These are phyloP conservation scores for Crinitomyces ghanaensis DNA, from an alignment of 805 yeast species.

Conservation along the genomic window DNA sequence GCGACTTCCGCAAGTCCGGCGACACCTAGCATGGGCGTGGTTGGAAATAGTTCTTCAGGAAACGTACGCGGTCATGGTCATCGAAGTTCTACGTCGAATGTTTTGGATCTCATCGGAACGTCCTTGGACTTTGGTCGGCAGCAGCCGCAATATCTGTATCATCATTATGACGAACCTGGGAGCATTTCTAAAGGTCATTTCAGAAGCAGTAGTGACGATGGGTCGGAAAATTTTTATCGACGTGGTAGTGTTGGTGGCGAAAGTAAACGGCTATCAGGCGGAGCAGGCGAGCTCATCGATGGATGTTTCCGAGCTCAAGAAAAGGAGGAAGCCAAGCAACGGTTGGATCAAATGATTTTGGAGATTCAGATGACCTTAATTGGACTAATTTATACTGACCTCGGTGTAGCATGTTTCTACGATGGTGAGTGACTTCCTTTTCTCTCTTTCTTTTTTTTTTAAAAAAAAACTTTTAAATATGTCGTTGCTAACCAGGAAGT, in stretches of 20 bases:
- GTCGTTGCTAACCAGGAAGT: constrained; percentile 18
- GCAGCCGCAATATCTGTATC: no score
- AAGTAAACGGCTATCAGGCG: constrained; percentile 1
- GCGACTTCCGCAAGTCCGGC: neutral
- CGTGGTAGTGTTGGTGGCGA: neutral
- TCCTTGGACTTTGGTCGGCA: no score
- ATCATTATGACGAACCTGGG: no score
- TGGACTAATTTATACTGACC: constrained; percentile 23
- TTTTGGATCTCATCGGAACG: no score
- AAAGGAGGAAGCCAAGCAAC: neutral
- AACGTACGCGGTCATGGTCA: constrained; percentile 10
- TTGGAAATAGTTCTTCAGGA: no score
- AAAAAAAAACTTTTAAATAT: neutral
- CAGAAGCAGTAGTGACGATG: neutral
- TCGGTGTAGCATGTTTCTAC: constrained; percentile 19
- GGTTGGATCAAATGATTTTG: constrained; percentile 13
- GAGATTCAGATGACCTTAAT: constrained; percentile 16
- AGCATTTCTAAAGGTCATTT: neutral
- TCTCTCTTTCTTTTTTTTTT: neutral
- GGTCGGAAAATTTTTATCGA: neutral
- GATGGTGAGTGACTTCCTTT: constrained; percentile 10
- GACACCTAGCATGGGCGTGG: no score
- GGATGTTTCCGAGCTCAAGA: no score
- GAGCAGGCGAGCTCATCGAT: no score
- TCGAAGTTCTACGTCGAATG: constrained; percentile 16